Evolutionary conservation across 2,329 filamentous ascomycete species (phyloP).

Genomic region (Epichloe typhina): DNA sequence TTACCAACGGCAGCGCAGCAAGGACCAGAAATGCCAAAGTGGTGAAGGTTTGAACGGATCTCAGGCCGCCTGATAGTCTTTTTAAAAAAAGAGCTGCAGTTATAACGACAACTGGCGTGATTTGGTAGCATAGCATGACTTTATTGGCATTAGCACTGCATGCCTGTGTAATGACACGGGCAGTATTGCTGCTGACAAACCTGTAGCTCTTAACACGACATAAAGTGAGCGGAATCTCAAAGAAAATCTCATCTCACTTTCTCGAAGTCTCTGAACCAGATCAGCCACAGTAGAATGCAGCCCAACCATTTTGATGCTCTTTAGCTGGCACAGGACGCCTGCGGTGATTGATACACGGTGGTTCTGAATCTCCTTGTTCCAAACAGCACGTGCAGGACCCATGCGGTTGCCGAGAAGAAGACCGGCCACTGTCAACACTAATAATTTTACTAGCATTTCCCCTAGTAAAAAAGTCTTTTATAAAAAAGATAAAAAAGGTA

Average conservation of each 20-base stretch:
- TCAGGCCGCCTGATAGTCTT: too few species aligned
- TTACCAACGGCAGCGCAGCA: too few species aligned
- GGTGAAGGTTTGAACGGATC: too few species aligned
- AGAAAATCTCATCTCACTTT: slow-evolving; percentile 7
- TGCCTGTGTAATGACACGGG: too few species aligned
- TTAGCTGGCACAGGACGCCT: slow-evolving; percentile 17
- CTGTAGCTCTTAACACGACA: slow-evolving; percentile 4
- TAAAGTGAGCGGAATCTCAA: slow-evolving; percentile 3
- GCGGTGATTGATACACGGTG: slow-evolving; percentile 10
- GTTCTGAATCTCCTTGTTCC: slow-evolving; percentile 18
- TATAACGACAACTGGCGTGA: too few species aligned
- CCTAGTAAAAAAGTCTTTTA: too few species aligned
- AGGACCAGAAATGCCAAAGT: too few species aligned
- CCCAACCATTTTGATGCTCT: slow-evolving; percentile 23
- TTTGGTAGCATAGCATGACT: too few species aligned
- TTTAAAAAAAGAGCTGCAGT: too few species aligned
- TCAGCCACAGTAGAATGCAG: slow-evolving; percentile 10
- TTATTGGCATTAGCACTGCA: too few species aligned
- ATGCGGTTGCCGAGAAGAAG: slow-evolving; percentile 28
- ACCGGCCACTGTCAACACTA: slow-evolving; percentile 26
- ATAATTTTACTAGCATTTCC: too few species aligned
- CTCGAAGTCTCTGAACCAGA: slow-evolving; percentile 7
- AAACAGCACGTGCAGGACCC: slow-evolving; percentile 23
- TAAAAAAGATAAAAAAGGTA: too few species aligned
- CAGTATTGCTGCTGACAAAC: background rate